Conservation (phyloP, 257 asterid genomes). For the Leptodermis oblonga region DNA sequence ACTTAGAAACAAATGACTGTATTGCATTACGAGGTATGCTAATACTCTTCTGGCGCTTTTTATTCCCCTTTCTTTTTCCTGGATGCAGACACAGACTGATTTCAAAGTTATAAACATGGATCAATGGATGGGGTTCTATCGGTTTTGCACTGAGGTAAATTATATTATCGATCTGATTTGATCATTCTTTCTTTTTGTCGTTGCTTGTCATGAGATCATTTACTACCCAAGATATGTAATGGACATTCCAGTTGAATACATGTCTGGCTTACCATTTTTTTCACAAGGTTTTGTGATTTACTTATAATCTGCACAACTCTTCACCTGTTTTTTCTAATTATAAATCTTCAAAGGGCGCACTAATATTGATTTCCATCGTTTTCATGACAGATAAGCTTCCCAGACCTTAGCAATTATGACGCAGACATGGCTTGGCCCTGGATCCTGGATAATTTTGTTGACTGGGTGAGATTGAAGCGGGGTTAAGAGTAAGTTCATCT, state of each 20-base stretch:
- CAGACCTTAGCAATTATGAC: slow-evolving; percentile 66
- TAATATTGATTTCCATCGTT: slow-evolving; percentile 12
- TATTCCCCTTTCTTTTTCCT: no score
- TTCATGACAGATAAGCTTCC: slow-evolving; percentile 59
- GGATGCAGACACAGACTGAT: slow-evolving; percentile 68
- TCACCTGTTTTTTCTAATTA: not conserved
- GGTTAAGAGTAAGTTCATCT: slow-evolving; percentile 11
- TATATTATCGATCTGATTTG: not conserved
- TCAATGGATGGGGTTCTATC: slow-evolving; percentile 88
- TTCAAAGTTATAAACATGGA: slow-evolving; percentile 85
- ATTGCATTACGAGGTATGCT: not conserved
- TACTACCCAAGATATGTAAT: not conserved
- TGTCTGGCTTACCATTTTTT: not conserved
- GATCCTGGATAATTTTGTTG: slow-evolving; percentile 77
- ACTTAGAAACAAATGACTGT: not conserved
- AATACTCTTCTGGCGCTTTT: not conserved
- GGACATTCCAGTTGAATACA: not conserved
- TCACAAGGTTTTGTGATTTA: not conserved
- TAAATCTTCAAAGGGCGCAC: not conserved
- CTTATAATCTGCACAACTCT: not conserved
- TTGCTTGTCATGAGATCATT: not conserved
- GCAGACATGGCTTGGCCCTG: slow-evolving; percentile 71
- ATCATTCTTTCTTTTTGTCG: not conserved
- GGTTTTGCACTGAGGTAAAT: slow-evolving; percentile 81
- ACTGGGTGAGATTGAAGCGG: slow-evolving; percentile 47